A percentile compares a stretch with the other conserved stretches of the same genome.
Conservation (phyloP, 306 rosid species). For the Styphnolobium japonicum region DNA sequence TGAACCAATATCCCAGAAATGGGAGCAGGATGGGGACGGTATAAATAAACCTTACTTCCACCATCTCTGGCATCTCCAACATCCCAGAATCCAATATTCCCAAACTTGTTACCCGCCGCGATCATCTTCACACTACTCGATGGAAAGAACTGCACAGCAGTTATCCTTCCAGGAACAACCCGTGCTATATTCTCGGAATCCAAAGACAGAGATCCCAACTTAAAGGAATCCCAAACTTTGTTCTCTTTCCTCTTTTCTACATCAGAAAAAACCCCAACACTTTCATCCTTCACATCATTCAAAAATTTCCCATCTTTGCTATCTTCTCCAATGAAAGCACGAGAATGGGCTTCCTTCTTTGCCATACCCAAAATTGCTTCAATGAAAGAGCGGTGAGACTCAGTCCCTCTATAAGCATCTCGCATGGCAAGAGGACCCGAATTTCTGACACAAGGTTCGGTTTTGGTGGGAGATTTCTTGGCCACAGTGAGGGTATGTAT, state of each 20-base stretch:
- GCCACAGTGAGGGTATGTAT: background rate
- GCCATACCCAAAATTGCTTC: constrained; percentile 43
- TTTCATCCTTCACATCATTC: background rate
- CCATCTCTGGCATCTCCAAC: constrained; percentile 34
- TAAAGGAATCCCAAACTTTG: constrained; percentile 21
- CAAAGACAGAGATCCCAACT: constrained; percentile 51
- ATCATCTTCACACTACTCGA: constrained; percentile 49
- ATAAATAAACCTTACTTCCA: constrained; percentile 43
- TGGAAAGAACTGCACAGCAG: constrained; percentile 53
- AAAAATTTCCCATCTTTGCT: background rate
- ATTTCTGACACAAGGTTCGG: background rate
- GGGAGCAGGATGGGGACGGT: constrained; percentile 65
- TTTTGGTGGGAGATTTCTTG: constrained; percentile 11
- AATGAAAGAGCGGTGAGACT: constrained; percentile 37
- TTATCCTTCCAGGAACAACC: constrained; percentile 63
- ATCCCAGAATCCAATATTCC: constrained; percentile 82
- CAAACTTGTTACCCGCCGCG: constrained; percentile 64
- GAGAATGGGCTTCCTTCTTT: constrained; percentile 24
- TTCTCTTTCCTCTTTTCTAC: background rate
- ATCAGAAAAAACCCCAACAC: background rate
- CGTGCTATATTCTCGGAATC: constrained; percentile 62
- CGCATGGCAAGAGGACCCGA: constrained; percentile 54
- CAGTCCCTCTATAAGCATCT: constrained; percentile 40
- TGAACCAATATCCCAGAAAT: constrained; percentile 73
- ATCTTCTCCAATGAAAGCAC: background rate